Base-by-base conservation (phyloP, 225 moss, liverwort and hornwort species). In the Antitrichia curtipendula region DNA sequence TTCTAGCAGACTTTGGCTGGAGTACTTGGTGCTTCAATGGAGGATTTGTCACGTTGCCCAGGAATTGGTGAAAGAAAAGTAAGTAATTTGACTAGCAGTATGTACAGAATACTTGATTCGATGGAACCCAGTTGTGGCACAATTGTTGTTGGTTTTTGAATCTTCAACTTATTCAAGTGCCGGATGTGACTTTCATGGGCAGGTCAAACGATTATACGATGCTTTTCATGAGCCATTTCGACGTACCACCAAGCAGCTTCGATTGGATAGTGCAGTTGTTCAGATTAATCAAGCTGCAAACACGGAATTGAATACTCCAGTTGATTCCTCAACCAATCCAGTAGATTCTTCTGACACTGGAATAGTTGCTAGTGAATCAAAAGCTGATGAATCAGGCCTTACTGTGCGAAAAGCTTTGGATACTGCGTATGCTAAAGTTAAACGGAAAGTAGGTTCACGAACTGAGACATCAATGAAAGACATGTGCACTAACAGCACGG, bases 11-110 rank as follows among this genome's bases (percentile, higher is more conserved):
- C 95, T 59, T 65, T 99, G 56, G 91, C 96, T 87, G 96, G 94
- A 75, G 83, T 99, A 61, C 79, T 99, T 80, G 92, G 95, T 87
- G 95, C 96, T 87, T 95, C 97, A 80, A 97, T 97, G 97, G 98
- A 96, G 72, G 98, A 99, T 80, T 83, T 99, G 82, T 93, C 98
- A 38, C 94, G 95, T 25, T 99, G 97, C 86, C 98, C 98, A 87
- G 98, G 98, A 68, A 96, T 99, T 49, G 98, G 97, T 80, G 98
- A 99, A 91, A 93, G 95, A 84, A 99, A 99, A 94, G 98, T 98
- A 88, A 45, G 92, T 63, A 63, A 75, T 56, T 76, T 70, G 23
- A 83, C 34, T 69, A 9, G 70, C 36, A 77, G 40, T 27, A 54
- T 70, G 9, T 69, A 36, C 57, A 58, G 12, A 50, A 13, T 77